Percentiles rank a stretch among this genome's conserved stretches.
These are phyloP conservation scores for Prototheca cutis DNA, from an alignment of 163 green algal species.

Conservation along the genomic window DNA sequence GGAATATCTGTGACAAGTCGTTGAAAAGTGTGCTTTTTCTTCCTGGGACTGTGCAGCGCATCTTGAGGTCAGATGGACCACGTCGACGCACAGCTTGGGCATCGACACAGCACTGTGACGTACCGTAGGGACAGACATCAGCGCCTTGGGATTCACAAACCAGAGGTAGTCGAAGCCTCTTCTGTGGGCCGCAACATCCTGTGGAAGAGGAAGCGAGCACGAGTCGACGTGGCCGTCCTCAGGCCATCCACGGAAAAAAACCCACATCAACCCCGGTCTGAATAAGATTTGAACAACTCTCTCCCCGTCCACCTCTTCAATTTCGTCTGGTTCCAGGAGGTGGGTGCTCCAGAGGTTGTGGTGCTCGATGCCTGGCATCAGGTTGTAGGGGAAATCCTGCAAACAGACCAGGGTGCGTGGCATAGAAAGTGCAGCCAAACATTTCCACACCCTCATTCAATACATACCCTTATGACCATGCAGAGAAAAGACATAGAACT, in stretches of 20 bases:
- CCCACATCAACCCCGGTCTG: too few species aligned
- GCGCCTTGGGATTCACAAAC: neutral
- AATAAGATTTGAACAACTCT: too few species aligned
- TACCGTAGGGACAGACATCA: slow-evolving; percentile 1
- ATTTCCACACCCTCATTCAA: too few species aligned
- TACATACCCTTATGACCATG: too few species aligned
- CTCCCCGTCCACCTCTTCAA: neutral
- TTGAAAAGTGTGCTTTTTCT: too few species aligned
- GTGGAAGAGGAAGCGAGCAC: too few species aligned
- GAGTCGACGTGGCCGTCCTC: neutral
- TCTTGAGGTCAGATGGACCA: neutral
- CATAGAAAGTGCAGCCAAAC: too few species aligned
- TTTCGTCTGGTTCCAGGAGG: neutral
- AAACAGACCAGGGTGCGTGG: too few species aligned
- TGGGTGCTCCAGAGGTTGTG: slow-evolving; percentile 1
- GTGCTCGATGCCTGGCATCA: neutral
- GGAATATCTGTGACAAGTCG: slow-evolving; percentile 1
- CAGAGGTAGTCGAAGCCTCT: neutral
- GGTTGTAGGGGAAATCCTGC: neutral
- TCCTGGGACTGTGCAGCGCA: too few species aligned
- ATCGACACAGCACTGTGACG: neutral
- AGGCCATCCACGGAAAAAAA: neutral
- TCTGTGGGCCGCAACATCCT: neutral
- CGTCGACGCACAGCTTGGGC: neutral
- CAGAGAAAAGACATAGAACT: too few species aligned